Evolutionary conservation across 495 filamentous ascomycete species (phyloP).

Genomic region (Aspergillus coremiiformis): DNA sequence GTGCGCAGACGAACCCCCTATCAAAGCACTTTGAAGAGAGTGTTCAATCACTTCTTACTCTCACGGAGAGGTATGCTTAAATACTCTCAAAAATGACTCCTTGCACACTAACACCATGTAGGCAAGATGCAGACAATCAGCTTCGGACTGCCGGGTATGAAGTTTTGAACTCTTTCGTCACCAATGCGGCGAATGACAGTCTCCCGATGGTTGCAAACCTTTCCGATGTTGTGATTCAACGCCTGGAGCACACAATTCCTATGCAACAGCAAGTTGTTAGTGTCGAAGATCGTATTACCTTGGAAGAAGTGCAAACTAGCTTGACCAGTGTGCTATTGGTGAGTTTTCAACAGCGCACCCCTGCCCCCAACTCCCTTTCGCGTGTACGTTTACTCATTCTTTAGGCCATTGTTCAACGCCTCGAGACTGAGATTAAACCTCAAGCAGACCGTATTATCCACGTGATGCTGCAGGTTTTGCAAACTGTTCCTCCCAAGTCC

Average conservation of each 20-base stretch:
- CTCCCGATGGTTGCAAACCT: constrained; percentile 71
- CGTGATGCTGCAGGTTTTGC: constrained; percentile 70
- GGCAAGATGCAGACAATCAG: constrained; percentile 74
- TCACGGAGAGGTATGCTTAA: constrained; percentile 63
- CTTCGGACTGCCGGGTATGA: constrained; percentile 99
- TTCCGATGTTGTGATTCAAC: constrained; percentile 76
- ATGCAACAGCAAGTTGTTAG: constrained; percentile 92
- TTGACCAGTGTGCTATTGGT: constrained; percentile 78
- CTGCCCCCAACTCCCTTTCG: too few relatives aligned
- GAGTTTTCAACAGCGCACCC: constrained; percentile 6
- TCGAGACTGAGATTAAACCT: constrained; percentile 85
- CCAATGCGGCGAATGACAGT: constrained; percentile 80
- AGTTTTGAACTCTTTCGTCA: constrained; percentile 88
- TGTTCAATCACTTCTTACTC: constrained; percentile 71
- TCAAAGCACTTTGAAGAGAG: constrained; percentile 91
- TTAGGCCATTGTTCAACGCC: constrained; percentile 75
- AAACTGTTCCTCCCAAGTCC: constrained; percentile 73
- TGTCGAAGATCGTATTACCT: constrained; percentile 85
- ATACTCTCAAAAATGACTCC: too few relatives aligned
- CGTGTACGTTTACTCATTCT: constrained; percentile 9
- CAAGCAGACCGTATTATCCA: constrained; percentile 93
- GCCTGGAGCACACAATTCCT: constrained; percentile 83
- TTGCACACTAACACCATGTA: constrained; percentile 18
- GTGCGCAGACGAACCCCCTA: constrained; percentile 70
- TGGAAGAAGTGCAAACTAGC: constrained; percentile 97